Percentiles rank a stretch among this genome's conserved stretches.
phyloP scores from a whole-genome alignment of 768 basidiomycete species.

The Gymnopilus junonius region DNA sequence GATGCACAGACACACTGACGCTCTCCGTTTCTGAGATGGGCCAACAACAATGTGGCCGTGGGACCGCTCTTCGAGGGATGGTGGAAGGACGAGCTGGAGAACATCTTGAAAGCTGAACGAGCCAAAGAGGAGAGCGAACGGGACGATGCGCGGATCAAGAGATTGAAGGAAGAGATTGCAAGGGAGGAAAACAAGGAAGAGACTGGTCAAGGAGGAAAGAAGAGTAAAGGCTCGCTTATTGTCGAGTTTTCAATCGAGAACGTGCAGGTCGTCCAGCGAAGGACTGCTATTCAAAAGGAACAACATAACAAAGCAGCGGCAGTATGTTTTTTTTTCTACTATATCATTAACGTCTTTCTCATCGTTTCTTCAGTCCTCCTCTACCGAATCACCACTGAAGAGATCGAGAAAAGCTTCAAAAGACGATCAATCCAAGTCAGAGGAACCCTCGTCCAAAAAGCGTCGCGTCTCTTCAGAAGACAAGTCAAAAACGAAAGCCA shows the following conservation, averaged over 20 bases:
- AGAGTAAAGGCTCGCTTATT: constrained; percentile 60
- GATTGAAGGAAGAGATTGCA: constrained; percentile 57
- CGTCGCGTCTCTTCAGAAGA: constrained; percentile 17
- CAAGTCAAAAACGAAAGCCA: constrained; percentile 2
- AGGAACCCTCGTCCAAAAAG: constrained; percentile 21
- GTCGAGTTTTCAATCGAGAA: constrained; percentile 99
- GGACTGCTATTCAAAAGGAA: constrained; percentile 49
- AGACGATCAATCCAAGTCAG: constrained; percentile 12
- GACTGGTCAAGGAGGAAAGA: constrained; percentile 32
- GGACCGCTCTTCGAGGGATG: constrained; percentile 79
- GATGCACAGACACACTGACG: constrained; percentile 86
- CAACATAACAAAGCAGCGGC: constrained; percentile 31
- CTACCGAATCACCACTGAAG: constrained; percentile 5
- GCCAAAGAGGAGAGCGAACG: constrained; percentile 61
- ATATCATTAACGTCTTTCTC: neutral
- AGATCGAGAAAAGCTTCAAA: constrained; percentile 18
- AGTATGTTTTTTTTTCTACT: constrained; percentile 22
- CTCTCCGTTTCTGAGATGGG: constrained; percentile 92
- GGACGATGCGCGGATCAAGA: constrained; percentile 59
- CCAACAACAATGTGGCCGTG: constrained; percentile 84
- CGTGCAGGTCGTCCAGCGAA: constrained; percentile 82
- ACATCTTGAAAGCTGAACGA: constrained; percentile 62
- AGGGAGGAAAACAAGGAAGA: constrained; percentile 24
- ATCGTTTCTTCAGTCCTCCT: neutral
- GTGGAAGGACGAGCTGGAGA: constrained; percentile 83